These are phyloP conservation scores for Boletales sp. DNA, from an alignment of 768 basidiomycete genomes.

Conservation along the genomic window DNA sequence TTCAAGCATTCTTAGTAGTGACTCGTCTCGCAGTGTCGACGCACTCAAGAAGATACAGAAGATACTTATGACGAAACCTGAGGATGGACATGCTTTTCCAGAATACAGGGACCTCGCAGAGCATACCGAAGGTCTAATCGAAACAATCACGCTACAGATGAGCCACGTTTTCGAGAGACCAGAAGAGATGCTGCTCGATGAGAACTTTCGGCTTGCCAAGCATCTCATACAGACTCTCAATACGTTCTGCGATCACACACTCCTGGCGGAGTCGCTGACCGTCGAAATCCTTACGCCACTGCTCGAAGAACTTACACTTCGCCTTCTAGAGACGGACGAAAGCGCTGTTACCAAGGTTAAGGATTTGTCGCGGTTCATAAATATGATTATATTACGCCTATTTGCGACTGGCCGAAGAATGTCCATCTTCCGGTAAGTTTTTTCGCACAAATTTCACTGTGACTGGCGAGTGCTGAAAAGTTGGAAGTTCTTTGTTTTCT, in stretches of 20 bases:
- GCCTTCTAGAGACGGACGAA: constrained; percentile 92
- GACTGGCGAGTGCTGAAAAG: constrained; percentile 2
- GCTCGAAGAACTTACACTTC: constrained; percentile 87
- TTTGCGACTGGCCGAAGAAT: constrained; percentile 89
- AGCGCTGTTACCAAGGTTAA: constrained; percentile 79
- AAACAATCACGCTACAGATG: constrained; percentile 90
- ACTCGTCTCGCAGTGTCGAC: constrained; percentile 83
- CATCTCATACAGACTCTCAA: constrained; percentile 96
- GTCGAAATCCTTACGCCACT: constrained; percentile 81
- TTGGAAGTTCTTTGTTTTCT: constrained; percentile 55
- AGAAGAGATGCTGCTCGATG: constrained; percentile 65
- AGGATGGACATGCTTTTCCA: constrained; percentile 62
- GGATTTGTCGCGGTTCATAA: constrained; percentile 94
- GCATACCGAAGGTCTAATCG: constrained; percentile 79
- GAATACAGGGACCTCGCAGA: constrained; percentile 77
- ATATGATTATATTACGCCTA: constrained; percentile 93
- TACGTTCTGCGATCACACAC: constrained; percentile 87
- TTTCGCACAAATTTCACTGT: not conserved
- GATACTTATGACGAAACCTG: constrained; percentile 72
- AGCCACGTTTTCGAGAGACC: constrained; percentile 85
- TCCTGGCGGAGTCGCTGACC: constrained; percentile 83
- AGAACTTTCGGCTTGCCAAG: constrained; percentile 92
- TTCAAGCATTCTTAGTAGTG: constrained; percentile 85
- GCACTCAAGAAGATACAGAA: constrained; percentile 91
- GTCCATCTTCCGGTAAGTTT: constrained; percentile 81